Evolutionary conservation across 139 green algal species (phyloP).

Genomic region (Pedinophyceae sp.): DNA sequence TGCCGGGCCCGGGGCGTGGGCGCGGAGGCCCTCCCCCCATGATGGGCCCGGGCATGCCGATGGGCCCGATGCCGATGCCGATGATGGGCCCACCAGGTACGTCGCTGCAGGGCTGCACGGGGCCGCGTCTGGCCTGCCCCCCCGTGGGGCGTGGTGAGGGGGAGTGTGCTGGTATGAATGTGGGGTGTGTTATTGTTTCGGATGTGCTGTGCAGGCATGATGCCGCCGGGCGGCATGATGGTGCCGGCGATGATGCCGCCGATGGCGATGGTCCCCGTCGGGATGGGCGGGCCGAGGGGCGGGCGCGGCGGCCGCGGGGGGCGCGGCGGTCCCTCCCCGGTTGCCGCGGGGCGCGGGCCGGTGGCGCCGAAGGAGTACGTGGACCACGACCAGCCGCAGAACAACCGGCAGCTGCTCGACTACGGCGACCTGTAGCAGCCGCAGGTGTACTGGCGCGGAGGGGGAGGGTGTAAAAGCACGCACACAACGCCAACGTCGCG

Average conservation of each 20-base stretch:
- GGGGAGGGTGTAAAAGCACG: too few species aligned
- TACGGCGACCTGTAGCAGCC: neutral
- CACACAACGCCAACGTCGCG: too few species aligned
- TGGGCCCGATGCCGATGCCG: neutral
- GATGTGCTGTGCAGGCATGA: neutral
- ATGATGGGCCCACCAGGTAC: neutral
- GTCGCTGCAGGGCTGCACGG: neutral
- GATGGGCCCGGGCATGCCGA: neutral
- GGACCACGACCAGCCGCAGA: neutral
- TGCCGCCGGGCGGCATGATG: neutral
- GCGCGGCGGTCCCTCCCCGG: too few species aligned
- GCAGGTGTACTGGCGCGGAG: too few species aligned
- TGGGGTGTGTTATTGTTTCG: too few species aligned
- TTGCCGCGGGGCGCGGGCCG: too few species aligned
- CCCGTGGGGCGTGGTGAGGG: too few species aligned
- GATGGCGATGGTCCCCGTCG: neutral
- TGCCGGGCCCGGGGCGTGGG: too few species aligned
- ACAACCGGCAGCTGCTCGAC: neutral
- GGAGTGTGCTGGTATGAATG: too few species aligned
- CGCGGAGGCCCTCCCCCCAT: neutral
- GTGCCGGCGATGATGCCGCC: neutral
- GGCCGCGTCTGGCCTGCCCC: too few species aligned
- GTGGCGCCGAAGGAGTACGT: neutral
- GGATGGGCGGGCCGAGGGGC: neutral
- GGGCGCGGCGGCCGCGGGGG: too few species aligned